phyloP scores from a whole-genome alignment of 306 rosid species.

The Dryas octopetala region DNA sequence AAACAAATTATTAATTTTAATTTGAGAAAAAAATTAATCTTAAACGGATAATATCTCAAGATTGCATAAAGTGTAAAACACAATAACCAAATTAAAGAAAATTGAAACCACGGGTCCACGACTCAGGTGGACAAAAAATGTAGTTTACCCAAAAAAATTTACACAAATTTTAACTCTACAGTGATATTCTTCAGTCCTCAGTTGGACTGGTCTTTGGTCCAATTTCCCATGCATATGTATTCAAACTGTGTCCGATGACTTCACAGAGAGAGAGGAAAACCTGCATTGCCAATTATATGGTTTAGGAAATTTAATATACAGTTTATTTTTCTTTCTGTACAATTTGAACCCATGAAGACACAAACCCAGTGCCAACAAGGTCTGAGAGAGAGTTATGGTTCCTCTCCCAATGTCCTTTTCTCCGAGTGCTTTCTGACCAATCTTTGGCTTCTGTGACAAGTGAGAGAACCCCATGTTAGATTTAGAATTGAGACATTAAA shows the following conservation, averaged over 20 bases:
- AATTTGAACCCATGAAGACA: slow-evolving; percentile 20
- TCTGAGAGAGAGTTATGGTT: slow-evolving; percentile 7
- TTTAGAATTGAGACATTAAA: slow-evolving; percentile 18
- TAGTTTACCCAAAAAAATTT: too few relatives aligned
- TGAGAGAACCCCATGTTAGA: slow-evolving; percentile 15
- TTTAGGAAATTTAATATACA: background rate
- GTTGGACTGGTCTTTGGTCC: slow-evolving; percentile 50
- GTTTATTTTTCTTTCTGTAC: background rate
- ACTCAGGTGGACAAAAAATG: too few relatives aligned
- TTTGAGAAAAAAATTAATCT: too few relatives aligned
- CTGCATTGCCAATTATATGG: slow-evolving; percentile 9
- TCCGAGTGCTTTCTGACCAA: slow-evolving; percentile 23
- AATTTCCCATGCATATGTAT: slow-evolving; percentile 40
- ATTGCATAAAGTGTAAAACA: too few relatives aligned
- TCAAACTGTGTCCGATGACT: slow-evolving; percentile 36
- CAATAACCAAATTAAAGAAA: too few relatives aligned
- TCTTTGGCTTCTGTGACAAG: slow-evolving; percentile 37
- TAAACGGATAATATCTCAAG: too few relatives aligned
- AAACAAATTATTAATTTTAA: too few relatives aligned
- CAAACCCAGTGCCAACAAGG: slow-evolving; percentile 7
- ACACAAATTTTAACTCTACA: background rate
- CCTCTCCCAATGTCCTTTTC: slow-evolving; percentile 27
- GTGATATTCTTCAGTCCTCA: slow-evolving; percentile 3
- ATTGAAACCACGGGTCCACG: too few relatives aligned
- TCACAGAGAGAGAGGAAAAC: background rate